Evolutionary conservation across 2,329 filamentous ascomycete species (phyloP).

Genomic region (Talaromyces atroroseus): DNA sequence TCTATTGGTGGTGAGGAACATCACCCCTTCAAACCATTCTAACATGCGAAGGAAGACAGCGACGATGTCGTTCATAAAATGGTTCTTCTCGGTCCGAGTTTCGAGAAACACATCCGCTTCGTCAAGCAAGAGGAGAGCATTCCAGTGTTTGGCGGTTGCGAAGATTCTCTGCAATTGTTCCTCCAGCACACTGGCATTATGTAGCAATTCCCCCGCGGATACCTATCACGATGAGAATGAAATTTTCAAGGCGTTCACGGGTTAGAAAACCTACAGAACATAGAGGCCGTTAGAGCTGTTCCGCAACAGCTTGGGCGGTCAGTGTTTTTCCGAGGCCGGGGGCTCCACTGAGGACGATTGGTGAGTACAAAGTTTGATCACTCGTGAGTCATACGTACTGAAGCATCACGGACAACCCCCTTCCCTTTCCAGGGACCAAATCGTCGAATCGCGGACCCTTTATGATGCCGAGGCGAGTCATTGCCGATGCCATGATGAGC

Average conservation of each 20-base stretch:
- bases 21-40: constrained; percentile 37
- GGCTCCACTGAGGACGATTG: constrained; percentile 3
- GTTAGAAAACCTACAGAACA: constrained; percentile 17
- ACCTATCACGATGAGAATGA: constrained; percentile 2
- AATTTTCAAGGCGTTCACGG: background rate
- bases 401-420: background rate
- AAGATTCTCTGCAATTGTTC: constrained; percentile 7
- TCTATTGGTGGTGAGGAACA: constrained; percentile 42
- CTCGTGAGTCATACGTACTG: constrained; percentile 4
- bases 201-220: constrained; percentile 6
- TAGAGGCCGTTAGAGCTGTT: constrained; percentile 16
- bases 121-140: constrained; percentile 46
- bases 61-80: constrained; percentile 7
- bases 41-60: constrained; percentile 34
- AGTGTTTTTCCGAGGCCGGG: constrained; percentile 13
- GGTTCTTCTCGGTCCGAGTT: background rate
- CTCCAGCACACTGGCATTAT: constrained; percentile 6
- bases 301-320: constrained; percentile 17
- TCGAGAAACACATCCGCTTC: constrained; percentile 19
- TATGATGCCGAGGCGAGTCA: constrained; percentile 10
- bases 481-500: constrained; percentile 17
- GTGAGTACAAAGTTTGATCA: background rate
- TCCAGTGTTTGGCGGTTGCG: constrained; percentile 28
- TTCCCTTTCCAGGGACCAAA: constrained; percentile 3
- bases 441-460: constrained; percentile 7